Base-by-base conservation (phyloP, 495 filamentous ascomycete genomes). In the Podospora tetraspora region DNA sequence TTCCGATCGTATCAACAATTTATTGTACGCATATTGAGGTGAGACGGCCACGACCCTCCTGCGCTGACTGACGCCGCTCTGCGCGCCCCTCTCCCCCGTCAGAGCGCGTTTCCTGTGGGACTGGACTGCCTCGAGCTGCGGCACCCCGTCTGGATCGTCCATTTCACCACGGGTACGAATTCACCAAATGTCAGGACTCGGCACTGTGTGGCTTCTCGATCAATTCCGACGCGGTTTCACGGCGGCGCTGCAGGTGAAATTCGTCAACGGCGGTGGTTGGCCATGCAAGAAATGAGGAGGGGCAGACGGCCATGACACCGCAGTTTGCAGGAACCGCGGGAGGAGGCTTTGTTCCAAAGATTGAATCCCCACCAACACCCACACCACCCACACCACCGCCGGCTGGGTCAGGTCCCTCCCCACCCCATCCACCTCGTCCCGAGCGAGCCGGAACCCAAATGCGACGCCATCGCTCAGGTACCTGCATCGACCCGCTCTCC, bases 391-490 rank as follows among this genome's bases (percentile, higher is more conserved):
- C 57, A 24, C 22, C 24, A 9, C 22, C 3, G n/a, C 57, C 57
- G 24, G 24, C n/a, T 13, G 59, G 43, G 43, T n/a, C 43, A n/a
- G 43, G 16, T 52, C 16, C 16, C 43, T 52, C 43, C 21, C 59
- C 59, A 60, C 59, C n/a, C 23, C 59, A 19, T 29, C 13, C 59
- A 60, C 59, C 59, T 23, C 25, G n/a, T 57, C 30, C 60, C 60
- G 60, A 56, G 22, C 62, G 24, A 52, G 62, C 62, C 62, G 62
- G 62, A 64, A 63, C 64, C 57, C 23, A 64, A 66, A 66, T 66
- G 64, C 64, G 32, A 66, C 64, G 52, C 25, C 64, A 27, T 66
- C 59, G 27, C 23, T 59, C 63, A 27, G 5, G 62, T 64, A 64
- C 62, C 62, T 64, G 62, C 62, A 27, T 64, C 62, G 22, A 56